Percentiles rank a stretch among this genome's conserved stretches.
phyloP scores from a whole-genome alignment of 139 green algal genomes.

The Picochlorum sp. region DNA sequence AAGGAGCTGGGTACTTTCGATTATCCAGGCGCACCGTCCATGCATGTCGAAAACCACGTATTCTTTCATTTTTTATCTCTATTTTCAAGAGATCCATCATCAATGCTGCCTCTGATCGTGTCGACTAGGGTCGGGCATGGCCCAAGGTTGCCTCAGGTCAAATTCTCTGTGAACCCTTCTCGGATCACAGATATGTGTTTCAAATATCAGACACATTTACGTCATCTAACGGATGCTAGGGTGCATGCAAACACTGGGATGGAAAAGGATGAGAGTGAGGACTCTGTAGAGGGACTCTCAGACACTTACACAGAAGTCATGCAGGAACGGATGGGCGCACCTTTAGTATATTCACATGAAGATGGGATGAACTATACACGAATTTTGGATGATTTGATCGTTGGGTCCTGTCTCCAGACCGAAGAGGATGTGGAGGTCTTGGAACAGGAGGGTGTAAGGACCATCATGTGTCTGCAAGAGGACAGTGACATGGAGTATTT shows the following conservation, averaged over 20 bases:
- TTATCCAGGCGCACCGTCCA: no score
- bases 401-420: constrained; percentile 84
- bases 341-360: constrained; percentile 79
- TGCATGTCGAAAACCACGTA: no score
- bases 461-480: constrained; percentile 81
- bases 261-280: constrained; percentile 14
- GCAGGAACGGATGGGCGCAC: constrained; percentile 69
- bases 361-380: constrained; percentile 83
- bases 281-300: neutral
- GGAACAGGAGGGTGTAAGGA: constrained; percentile 56
- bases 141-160: no score
- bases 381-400: constrained; percentile 82
- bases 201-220: no score
- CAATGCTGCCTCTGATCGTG: no score
- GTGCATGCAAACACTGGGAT: neutral
- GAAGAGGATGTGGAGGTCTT: constrained; percentile 68
- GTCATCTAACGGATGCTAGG: no score
- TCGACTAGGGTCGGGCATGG: no score
- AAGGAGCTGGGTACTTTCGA: no score
- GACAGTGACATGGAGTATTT: constrained; percentile 86
- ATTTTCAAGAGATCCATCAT: no score
- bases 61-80: no score
- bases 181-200: no score
- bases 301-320: constrained; percentile 76
- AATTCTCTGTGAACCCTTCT: no score